Evolutionary conservation across 768 basidiomycete species (phyloP).

Genomic region (Xerocomellus dryophilus): DNA sequence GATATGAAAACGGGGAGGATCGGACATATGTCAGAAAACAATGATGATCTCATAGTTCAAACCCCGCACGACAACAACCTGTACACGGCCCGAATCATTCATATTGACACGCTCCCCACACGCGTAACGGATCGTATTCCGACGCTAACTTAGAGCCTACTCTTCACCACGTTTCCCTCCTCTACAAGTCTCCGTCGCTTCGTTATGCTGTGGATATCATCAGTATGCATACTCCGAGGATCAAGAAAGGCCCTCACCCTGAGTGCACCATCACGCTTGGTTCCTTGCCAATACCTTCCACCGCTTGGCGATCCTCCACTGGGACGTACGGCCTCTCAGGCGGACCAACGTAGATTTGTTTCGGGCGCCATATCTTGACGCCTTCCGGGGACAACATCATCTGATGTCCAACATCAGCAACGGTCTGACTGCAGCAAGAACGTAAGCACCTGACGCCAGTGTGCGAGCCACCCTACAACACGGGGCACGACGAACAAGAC

Average conservation of each 20-base stretch:
- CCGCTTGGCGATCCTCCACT: slow-evolving; percentile 52
- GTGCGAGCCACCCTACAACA: slow-evolving; percentile 90
- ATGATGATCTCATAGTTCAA: slow-evolving; percentile 10
- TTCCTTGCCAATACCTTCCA: slow-evolving; percentile 53
- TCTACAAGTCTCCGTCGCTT: slow-evolving; percentile 33
- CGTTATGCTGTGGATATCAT: slow-evolving; percentile 25
- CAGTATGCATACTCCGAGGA: not conserved
- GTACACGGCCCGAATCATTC: not conserved
- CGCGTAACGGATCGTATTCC: not conserved
- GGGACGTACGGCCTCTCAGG: slow-evolving; percentile 72
- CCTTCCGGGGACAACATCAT: slow-evolving; percentile 90
- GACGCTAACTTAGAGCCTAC: slow-evolving; percentile 22
- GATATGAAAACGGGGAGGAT: slow-evolving; percentile 14
- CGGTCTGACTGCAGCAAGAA: not conserved
- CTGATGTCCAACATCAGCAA: slow-evolving; percentile 36
- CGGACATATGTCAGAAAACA: not conserved
- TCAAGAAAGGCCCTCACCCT: slow-evolving; percentile 55
- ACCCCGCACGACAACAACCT: slow-evolving; percentile 18
- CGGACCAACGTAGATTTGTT: slow-evolving; percentile 81
- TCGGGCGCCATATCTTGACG: slow-evolving; percentile 91
- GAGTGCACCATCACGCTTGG: slow-evolving; percentile 69
- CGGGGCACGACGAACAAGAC: slow-evolving; percentile 90
- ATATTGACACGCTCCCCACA: not conserved
- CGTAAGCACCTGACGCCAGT: slow-evolving; percentile 74
- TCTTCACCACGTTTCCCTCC: slow-evolving; percentile 23